A percentile compares a stretch with the other conserved stretches of the same genome.
These are phyloP conservation scores for Skeletonema tropicum DNA, from an alignment of 108 stramenopile genomes.

Conservation along the genomic window DNA sequence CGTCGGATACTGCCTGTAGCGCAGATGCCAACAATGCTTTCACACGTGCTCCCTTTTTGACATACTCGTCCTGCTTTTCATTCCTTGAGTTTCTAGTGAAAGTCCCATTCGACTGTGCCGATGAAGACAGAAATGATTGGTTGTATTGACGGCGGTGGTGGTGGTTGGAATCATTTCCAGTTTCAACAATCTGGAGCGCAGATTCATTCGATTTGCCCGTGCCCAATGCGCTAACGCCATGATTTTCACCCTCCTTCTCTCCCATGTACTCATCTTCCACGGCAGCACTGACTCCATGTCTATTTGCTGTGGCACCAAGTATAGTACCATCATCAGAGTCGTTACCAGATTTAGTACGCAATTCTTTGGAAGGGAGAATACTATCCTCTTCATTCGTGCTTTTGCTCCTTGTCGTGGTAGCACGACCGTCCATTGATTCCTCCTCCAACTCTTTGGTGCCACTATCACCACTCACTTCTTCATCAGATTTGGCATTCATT, in stretches of 20 bases:
- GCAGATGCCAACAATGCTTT: conserved; percentile 51
- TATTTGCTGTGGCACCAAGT: neutral
- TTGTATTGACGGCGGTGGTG: neutral
- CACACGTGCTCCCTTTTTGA: conserved; percentile 55
- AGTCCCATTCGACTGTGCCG: neutral
- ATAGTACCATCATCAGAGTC: neutral
- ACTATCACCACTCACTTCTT: neutral
- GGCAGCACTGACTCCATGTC: neutral
- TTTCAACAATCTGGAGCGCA: neutral
- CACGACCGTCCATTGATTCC: neutral
- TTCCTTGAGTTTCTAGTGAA: conserved; percentile 3
- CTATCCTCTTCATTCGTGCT: conserved; percentile 1
- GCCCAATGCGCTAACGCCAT: neutral
- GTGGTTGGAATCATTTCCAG: neutral
- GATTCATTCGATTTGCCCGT: neutral
- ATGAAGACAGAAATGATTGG: neutral
- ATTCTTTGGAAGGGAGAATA: neutral
- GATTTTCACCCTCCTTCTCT: neutral
- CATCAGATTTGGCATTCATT: neutral
- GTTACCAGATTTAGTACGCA: neutral
- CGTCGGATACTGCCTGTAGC: conserved; percentile 40
- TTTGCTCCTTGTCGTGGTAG: neutral
- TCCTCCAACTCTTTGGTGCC: neutral
- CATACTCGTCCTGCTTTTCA: conserved; percentile 51
- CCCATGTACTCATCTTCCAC: neutral